Evolutionary conservation across 208 protist species (phyloP).

Genomic region (Blastocrithidia nonstop): DNA sequence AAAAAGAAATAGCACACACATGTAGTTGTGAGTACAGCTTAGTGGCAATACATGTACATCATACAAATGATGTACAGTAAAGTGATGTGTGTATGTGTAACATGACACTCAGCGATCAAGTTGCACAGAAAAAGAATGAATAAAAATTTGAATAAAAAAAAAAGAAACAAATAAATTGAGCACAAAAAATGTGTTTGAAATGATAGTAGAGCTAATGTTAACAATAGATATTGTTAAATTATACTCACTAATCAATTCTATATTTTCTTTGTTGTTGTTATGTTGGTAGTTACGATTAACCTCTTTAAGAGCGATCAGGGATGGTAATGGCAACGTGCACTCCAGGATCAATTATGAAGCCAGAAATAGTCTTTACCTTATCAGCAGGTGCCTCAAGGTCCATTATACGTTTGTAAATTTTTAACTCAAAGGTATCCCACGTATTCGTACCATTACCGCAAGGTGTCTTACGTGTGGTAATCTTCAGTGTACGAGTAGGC

Average conservation of each 20-base stretch:
- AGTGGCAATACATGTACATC: no score
- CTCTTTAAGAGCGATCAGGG: conserved; percentile 19
- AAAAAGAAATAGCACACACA: no score
- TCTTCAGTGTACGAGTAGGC: conserved; percentile 95
- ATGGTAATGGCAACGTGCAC: conserved; percentile 84
- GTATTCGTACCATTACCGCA: conserved; percentile 99
- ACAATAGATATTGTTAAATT: background rate
- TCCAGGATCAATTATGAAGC: conserved; percentile 74
- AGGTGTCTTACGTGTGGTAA: conserved; percentile 98
- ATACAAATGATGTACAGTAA: no score
- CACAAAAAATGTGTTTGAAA: background rate
- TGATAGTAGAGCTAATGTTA: background rate
- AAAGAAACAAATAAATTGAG: background rate
- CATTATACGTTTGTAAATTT: conserved; percentile 99
- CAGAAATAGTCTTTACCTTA: conserved; percentile 86
- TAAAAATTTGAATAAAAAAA: background rate
- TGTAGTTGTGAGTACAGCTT: no score
- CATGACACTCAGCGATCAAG: no score
- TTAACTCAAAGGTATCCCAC: conserved; percentile 98
- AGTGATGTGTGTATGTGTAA: no score
- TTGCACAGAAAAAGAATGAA: background rate
- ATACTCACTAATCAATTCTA: background rate
- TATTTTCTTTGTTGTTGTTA: no score
- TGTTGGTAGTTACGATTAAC: background rate
- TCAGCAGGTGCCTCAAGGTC: conserved; percentile 88